These are phyloP conservation scores for Penicillium psychrofluorescens DNA, from an alignment of 495 filamentous ascomycete genomes.

Conservation along the genomic window DNA sequence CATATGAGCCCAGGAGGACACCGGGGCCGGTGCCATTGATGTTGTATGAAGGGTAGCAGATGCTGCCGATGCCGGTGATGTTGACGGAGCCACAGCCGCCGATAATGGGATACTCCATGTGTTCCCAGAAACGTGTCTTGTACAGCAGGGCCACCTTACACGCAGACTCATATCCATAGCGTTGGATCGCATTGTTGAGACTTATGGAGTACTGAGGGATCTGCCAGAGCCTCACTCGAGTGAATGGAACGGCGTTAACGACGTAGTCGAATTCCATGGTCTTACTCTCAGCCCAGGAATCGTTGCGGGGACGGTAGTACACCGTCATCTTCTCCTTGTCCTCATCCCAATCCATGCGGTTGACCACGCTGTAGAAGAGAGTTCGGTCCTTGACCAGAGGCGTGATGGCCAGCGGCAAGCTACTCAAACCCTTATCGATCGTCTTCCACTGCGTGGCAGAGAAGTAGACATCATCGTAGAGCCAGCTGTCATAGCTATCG, in stretches of 20 bases:
- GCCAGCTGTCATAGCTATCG: too few species aligned
- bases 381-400: conserved; percentile 42
- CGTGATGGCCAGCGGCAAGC: conserved; percentile 53
- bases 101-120: conserved; percentile 48
- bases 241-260: conserved; percentile 24
- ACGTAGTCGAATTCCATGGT: conserved; percentile 21
- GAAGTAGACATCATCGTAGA: conserved; percentile 50
- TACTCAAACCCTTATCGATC: conserved; percentile 57
- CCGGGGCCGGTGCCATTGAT: conserved; percentile 54
- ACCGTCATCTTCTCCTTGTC: too few species aligned
- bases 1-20: conserved; percentile 49
- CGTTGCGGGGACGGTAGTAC: too few species aligned
- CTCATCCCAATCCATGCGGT: too few species aligned
- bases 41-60: conserved; percentile 57
- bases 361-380: too few species aligned
- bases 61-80: conserved; percentile 46
- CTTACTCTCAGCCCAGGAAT: background rate
- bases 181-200: conserved; percentile 48
- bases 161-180: conserved; percentile 44
- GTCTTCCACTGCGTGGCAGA: conserved; percentile 51
- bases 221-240: conserved; percentile 21
- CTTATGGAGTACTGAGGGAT: conserved; percentile 18
- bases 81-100: conserved; percentile 46
- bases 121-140: conserved; percentile 59
- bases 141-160: conserved; percentile 63